phyloP scores from a whole-genome alignment of 2,329 filamentous ascomycete species.

The Phyllosticta citrichinensis region DNA sequence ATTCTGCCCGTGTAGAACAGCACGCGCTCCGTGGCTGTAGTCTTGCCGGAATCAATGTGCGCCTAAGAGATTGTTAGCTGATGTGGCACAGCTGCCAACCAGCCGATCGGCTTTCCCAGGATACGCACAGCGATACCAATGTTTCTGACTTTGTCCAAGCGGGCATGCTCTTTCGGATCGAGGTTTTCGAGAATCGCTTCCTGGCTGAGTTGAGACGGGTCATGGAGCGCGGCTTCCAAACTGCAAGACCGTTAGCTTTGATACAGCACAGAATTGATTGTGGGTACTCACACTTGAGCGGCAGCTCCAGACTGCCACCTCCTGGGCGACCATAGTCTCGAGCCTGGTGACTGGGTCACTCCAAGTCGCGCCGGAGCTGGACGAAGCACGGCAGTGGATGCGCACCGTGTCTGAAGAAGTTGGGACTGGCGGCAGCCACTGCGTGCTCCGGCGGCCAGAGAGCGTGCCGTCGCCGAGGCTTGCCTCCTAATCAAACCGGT shows the following conservation, averaged over 20 bases:
- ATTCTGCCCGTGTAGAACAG: conserved; percentile 97
- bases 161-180: conserved; percentile 64
- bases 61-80: conserved; percentile 44
- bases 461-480: conserved; percentile 3
- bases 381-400: conserved; percentile 2
- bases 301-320: conserved; percentile 27
- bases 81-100: not conserved
- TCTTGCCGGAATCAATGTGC: conserved; percentile 98
- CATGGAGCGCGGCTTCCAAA: conserved; percentile 45
- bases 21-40: conserved; percentile 89
- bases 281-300: conserved; percentile 26
- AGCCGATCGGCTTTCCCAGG: not conserved
- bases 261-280: not conserved
- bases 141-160: conserved; percentile 77
- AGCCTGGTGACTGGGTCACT: not conserved
- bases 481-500: conserved; percentile 7
- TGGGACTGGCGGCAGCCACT: conserved; percentile 4
- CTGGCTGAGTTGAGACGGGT: conserved; percentile 48
- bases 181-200: conserved; percentile 69
- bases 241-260: conserved; percentile 14
- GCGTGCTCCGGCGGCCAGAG: conserved; percentile 3
- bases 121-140: conserved; percentile 87
- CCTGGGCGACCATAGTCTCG: conserved; percentile 6
- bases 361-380: conserved; percentile 1
- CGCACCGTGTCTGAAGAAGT: conserved; percentile 6